Evolutionary conservation across 1,284 basidiomycete species (phyloP).

Genomic region (Rhodotorula sp.): DNA sequence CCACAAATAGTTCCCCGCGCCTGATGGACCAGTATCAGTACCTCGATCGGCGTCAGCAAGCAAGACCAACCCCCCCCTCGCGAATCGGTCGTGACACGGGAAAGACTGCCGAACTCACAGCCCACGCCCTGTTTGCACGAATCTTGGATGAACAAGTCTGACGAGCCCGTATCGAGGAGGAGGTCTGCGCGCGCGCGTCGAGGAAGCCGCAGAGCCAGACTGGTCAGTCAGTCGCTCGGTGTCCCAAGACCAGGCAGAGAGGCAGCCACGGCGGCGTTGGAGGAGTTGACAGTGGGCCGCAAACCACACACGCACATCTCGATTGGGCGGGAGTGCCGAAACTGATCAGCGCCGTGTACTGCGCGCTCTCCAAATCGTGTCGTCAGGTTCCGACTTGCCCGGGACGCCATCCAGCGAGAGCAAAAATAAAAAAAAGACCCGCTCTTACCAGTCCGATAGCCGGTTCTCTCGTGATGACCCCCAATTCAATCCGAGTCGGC

Average conservation of each 20-base stretch:
- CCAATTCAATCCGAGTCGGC: neutral
- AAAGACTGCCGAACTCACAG: neutral
- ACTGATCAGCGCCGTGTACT: neutral
- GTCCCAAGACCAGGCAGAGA: no score
- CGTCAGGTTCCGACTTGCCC: no score
- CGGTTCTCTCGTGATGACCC: neutral
- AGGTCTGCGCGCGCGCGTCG: neutral
- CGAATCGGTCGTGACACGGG: neutral
- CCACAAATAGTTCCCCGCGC: neutral
- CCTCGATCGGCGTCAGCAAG: neutral
- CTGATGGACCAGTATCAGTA: neutral
- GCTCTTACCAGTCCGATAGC: neutral
- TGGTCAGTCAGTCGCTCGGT: no score
- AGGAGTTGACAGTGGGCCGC: no score
- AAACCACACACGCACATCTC: neutral
- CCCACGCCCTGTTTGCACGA: neutral
- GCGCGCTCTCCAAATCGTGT: neutral
- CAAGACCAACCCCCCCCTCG: no score
- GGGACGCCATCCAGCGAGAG: no score
- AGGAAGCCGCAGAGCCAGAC: no score
- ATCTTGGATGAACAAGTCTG: slow-evolving; percentile 1
- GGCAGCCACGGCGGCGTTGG: no score
- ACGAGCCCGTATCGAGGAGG: slow-evolving; percentile 10
- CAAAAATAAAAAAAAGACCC: no score
- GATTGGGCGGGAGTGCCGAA: slow-evolving; percentile 1